Percentiles rank a stretch among this genome's conserved stretches.
Evolutionary conservation across 2,329 filamentous ascomycete genomes (phyloP).

Genomic region (Penicillium decumbens): DNA sequence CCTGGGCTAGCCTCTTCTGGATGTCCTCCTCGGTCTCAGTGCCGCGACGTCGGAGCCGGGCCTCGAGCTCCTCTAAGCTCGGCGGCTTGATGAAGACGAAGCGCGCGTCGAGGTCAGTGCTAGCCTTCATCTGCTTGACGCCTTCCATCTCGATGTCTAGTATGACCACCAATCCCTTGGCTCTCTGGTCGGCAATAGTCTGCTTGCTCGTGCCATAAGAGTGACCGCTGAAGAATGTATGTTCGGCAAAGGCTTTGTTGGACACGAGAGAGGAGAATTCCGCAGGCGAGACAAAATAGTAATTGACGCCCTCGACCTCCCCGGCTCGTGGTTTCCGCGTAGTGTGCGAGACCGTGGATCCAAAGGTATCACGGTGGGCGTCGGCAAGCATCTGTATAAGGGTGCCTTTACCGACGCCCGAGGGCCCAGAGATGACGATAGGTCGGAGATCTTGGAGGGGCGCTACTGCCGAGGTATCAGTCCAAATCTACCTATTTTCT

Average conservation of each 20-base stretch:
- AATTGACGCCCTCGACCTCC: slow-evolving; percentile 68
- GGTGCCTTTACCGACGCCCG: slow-evolving; percentile 31
- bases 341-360: slow-evolving; percentile 45
- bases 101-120: slow-evolving; percentile 59
- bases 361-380: slow-evolving; percentile 28
- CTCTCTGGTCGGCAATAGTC: slow-evolving; percentile 16
- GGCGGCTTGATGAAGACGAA: slow-evolving; percentile 80
- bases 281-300: slow-evolving; percentile 64
- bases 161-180: slow-evolving; percentile 57
- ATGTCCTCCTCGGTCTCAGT: slow-evolving; percentile 68
- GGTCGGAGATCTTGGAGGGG: slow-evolving; percentile 15
- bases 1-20: slow-evolving; percentile 61
- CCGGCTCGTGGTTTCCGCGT: slow-evolving; percentile 69
- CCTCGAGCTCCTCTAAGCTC: slow-evolving; percentile 63
- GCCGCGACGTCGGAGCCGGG: slow-evolving; percentile 62
- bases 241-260: slow-evolving; percentile 69
- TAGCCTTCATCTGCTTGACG: slow-evolving; percentile 78
- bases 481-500: background rate
- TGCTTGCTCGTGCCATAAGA: slow-evolving; percentile 71
- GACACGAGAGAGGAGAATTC: slow-evolving; percentile 61
- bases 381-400: slow-evolving; percentile 28
- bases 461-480: background rate
- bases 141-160: slow-evolving; percentile 89
- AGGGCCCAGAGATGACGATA: slow-evolving; percentile 29
- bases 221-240: slow-evolving; percentile 74